Percentiles rank a stretch among this genome's conserved stretches.
Conservation (phyloP, 306 rosid genomes). For the Vigna hirtella region DNA sequence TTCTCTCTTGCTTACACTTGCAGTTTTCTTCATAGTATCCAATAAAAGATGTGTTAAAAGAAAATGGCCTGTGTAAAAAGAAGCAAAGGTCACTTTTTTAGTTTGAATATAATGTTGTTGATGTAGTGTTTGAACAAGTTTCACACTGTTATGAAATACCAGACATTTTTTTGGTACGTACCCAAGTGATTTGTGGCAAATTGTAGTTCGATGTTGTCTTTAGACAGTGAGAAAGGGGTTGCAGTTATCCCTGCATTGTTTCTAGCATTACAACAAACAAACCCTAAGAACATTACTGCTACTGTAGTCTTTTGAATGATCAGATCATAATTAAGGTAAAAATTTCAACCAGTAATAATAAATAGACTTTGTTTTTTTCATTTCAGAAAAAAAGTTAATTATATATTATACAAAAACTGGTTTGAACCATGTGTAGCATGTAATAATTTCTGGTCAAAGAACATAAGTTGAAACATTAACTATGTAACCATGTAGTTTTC, state of each 20-base stretch:
- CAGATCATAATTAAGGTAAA: not conserved
- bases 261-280: slow-evolving; percentile 53
- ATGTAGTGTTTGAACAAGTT: not conserved
- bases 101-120: no score
- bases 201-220: slow-evolving; percentile 82
- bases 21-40: slow-evolving; percentile 83
- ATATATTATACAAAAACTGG: no score
- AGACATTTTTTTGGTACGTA: slow-evolving; percentile 28
- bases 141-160: not conserved
- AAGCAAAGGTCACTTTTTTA: not conserved
- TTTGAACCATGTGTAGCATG: no score
- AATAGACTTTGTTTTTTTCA: no score
- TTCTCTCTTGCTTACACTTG: slow-evolving; percentile 63
- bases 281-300: slow-evolving; percentile 23
- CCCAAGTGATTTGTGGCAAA: slow-evolving; percentile 91
- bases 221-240: slow-evolving; percentile 67
- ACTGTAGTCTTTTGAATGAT: not conserved
- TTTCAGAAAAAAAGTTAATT: no score
- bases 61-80: slow-evolving; percentile 75
- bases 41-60: slow-evolving; percentile 80
- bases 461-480: not conserved
- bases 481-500: slow-evolving; percentile 30
- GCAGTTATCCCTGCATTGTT: slow-evolving; percentile 94
- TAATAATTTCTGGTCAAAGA: not conserved
- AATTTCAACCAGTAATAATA: not conserved